phyloP scores from a whole-genome alignment of 176 grass and related monocot genomes.

The Coix lacrymajobi region DNA sequence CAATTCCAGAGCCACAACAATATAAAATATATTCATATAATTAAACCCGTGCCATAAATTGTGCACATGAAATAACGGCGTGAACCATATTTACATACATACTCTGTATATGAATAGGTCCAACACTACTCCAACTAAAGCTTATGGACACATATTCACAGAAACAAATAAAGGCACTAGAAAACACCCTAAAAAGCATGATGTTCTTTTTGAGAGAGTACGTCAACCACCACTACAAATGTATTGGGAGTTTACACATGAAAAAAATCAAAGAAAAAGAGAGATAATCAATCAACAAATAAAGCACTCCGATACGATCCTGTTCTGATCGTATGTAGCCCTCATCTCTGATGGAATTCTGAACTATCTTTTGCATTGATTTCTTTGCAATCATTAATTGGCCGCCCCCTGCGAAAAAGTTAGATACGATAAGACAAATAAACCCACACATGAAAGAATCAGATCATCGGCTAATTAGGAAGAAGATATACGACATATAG shows the following conservation, averaged over 20 bases:
- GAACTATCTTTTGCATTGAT: too few species aligned
- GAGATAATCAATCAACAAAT: too few species aligned
- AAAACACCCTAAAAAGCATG: background rate
- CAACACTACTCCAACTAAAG: background rate
- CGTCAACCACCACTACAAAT: background rate
- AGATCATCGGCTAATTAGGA: too few species aligned
- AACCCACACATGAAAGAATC: too few species aligned
- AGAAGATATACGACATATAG: too few species aligned
- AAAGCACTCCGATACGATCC: too few species aligned
- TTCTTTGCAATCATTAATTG: too few species aligned
- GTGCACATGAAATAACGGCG: conserved; percentile 32
- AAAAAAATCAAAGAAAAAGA: background rate
- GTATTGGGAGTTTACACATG: background rate
- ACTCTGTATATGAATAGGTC: background rate
- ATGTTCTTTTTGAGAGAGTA: background rate
- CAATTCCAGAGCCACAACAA: background rate
- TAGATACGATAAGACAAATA: too few species aligned
- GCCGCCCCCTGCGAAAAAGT: too few species aligned
- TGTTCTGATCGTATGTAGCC: too few species aligned
- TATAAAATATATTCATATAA: background rate
- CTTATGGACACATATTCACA: background rate
- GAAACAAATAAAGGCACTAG: background rate
- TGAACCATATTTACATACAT: background rate
- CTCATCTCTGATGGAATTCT: too few species aligned
- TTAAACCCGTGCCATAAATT: background rate